phyloP scores from a whole-genome alignment of 768 basidiomycete species.

The Lentinula sp. region DNA sequence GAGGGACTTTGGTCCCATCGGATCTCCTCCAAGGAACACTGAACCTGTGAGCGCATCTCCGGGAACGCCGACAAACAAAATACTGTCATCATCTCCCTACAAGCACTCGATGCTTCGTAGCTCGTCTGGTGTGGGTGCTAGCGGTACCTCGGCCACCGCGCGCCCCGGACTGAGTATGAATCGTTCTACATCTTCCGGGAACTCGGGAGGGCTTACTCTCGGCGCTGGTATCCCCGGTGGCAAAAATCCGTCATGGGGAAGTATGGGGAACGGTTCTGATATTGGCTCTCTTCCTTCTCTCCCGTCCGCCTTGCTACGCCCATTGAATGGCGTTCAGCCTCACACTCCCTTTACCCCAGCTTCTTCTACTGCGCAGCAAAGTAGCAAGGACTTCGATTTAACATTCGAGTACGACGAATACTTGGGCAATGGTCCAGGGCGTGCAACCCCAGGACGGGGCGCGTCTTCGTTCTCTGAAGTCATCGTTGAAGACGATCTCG shows the following conservation, averaged over 20 bases:
- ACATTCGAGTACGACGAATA: constrained; percentile 36
- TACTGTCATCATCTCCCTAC: constrained; percentile 62
- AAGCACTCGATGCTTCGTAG: constrained; percentile 20
- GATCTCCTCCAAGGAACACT: constrained; percentile 57
- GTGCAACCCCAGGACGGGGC: constrained; percentile 10
- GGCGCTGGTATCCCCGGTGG: constrained; percentile 11
- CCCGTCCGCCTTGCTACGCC: neutral
- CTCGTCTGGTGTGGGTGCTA: constrained; percentile 40
- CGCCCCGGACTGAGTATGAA: constrained; percentile 43
- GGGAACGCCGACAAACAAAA: constrained; percentile 40
- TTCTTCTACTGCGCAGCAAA: neutral
- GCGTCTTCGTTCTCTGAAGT: neutral
- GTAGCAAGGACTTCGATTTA: constrained; percentile 24
- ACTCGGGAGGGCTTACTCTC: neutral
- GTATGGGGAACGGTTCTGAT: constrained; percentile 1
- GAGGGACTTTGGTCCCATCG: constrained; percentile 76
- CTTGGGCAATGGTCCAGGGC: constrained; percentile 12
- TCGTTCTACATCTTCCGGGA: constrained; percentile 22
- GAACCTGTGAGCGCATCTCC: constrained; percentile 41
- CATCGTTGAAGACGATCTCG: constrained; percentile 47
- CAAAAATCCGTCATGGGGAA: neutral
- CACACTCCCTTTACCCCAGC: neutral
- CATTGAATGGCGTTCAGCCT: neutral
- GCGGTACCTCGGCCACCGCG: constrained; percentile 30
- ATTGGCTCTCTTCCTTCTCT: constrained; percentile 3